phyloP scores from a whole-genome alignment of 2,329 filamentous ascomycete genomes.

The Podosphaera xanthii region DNA sequence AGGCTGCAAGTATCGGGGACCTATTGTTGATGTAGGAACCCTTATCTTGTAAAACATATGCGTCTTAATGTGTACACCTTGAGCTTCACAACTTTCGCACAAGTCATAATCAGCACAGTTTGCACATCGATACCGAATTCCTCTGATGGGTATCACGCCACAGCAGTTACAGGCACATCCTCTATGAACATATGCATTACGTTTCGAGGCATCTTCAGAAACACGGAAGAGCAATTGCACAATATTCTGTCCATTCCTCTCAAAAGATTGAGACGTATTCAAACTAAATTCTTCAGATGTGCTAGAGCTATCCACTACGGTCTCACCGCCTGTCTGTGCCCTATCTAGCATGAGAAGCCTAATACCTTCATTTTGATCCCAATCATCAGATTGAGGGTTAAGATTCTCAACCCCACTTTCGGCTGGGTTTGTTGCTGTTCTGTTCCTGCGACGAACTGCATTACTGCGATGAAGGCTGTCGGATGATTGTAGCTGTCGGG shows the following conservation, averaged over 20 bases:
- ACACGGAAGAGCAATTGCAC: slow-evolving; percentile 76
- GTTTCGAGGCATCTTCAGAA: slow-evolving; percentile 72
- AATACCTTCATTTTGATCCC: slow-evolving; percentile 16
- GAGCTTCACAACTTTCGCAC: slow-evolving; percentile 77
- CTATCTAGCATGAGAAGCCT: slow-evolving; percentile 7
- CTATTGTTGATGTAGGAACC: slow-evolving; percentile 68
- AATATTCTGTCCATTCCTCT: slow-evolving; percentile 48
- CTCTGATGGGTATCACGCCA: slow-evolving; percentile 68
- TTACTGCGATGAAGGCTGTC: slow-evolving; percentile 37
- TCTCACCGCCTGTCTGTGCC: slow-evolving; percentile 15
- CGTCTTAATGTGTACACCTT: slow-evolving; percentile 53
- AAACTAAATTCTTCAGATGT: slow-evolving; percentile 11
- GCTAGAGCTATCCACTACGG: slow-evolving; percentile 13
- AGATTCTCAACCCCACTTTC: slow-evolving; percentile 2
- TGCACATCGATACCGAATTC: slow-evolving; percentile 78
- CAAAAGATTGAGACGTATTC: slow-evolving; percentile 16
- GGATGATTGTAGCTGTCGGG: slow-evolving; percentile 9
- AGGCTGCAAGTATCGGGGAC: slow-evolving; percentile 55
- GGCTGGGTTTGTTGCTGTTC: slow-evolving; percentile 4
- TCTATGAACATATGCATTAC: slow-evolving; percentile 76
- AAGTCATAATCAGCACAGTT: slow-evolving; percentile 94
- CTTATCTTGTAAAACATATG: slow-evolving; percentile 95
- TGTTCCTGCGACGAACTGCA: slow-evolving; percentile 32
- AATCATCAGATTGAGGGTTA: slow-evolving; percentile 8
- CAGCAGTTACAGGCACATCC: slow-evolving; percentile 86